These are phyloP conservation scores for Auriscalpium vulgare DNA, from an alignment of 768 basidiomycete species.

Conservation along the genomic window DNA sequence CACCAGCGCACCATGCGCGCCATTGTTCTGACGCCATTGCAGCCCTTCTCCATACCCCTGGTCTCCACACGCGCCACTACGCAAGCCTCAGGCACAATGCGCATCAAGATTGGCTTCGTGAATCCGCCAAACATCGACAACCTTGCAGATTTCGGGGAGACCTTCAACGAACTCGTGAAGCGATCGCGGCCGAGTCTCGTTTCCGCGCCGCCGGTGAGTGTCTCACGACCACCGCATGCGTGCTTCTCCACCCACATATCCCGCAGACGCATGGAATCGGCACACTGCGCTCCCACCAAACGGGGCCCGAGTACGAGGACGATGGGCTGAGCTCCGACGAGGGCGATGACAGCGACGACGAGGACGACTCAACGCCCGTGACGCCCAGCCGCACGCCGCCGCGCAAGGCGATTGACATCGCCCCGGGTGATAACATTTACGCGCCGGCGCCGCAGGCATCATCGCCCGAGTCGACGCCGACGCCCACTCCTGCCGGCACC, in stretches of 20 bases:
- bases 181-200: slow-evolving; percentile 59
- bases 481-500: slow-evolving; percentile 16
- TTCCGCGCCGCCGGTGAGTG: slow-evolving; percentile 63
- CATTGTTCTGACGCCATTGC: neutral
- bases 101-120: slow-evolving; percentile 57
- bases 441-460: slow-evolving; percentile 11
- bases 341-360: slow-evolving; percentile 30
- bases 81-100: slow-evolving; percentile 43
- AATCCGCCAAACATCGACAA: slow-evolving; percentile 32
- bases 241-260: too few species aligned
- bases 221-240: neutral
- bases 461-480: slow-evolving; percentile 14
- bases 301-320: slow-evolving; percentile 54
- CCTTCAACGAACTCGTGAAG: slow-evolving; percentile 57
- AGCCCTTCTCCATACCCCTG: slow-evolving; percentile 42
- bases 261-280: slow-evolving; percentile 78
- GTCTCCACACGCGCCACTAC: slow-evolving; percentile 40
- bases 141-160: slow-evolving; percentile 46
- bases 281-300: slow-evolving; percentile 60
- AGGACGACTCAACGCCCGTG: slow-evolving; percentile 22
- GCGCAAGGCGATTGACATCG: slow-evolving; percentile 22
- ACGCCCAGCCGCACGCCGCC: slow-evolving; percentile 27
- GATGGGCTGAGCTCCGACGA: slow-evolving; percentile 64
- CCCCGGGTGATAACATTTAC: slow-evolving; percentile 1
- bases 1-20: slow-evolving; percentile 13